Conservation (phyloP, 768 basidiomycete species). For the Phylloporus sp. region DNA sequence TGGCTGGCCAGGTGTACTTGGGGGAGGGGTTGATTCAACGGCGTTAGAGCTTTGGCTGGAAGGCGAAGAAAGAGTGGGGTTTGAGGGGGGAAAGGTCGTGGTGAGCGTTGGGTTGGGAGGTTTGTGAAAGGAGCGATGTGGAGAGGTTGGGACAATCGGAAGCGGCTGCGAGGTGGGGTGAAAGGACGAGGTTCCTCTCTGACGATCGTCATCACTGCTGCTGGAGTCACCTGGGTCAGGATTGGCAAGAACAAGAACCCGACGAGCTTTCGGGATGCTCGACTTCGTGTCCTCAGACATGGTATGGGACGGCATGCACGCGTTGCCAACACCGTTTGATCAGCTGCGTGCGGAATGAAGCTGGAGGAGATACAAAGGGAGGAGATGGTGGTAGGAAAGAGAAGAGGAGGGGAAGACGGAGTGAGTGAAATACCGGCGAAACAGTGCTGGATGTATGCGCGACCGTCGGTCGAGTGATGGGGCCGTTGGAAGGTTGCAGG, state of each 20-base stretch:
- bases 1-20: conserved; percentile 56
- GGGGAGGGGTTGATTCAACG: conserved; percentile 68
- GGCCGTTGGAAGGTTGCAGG: conserved; percentile 23
- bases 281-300: conserved; percentile 65
- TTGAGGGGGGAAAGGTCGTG: conserved; percentile 38
- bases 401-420: neutral
- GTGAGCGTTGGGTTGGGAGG: conserved; percentile 30
- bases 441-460: conserved; percentile 28
- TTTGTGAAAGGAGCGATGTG: conserved; percentile 17
- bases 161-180: conserved; percentile 23
- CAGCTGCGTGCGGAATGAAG: conserved; percentile 2
- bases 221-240: conserved; percentile 49
- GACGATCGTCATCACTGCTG: conserved; percentile 37
- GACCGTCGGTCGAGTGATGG: conserved; percentile 25
- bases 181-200: conserved; percentile 20
- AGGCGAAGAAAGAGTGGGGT: conserved; percentile 65
- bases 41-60: conserved; percentile 61
- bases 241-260: conserved; percentile 58
- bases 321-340: conserved; percentile 28
- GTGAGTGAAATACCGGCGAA: conserved; percentile 13
- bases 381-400: neutral
- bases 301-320: conserved; percentile 30
- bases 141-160: conserved; percentile 21
- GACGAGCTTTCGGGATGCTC: conserved; percentile 31
- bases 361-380: neutral